phyloP scores from a whole-genome alignment of 2,329 filamentous ascomycete species.

The Pleomassaria siparia region DNA sequence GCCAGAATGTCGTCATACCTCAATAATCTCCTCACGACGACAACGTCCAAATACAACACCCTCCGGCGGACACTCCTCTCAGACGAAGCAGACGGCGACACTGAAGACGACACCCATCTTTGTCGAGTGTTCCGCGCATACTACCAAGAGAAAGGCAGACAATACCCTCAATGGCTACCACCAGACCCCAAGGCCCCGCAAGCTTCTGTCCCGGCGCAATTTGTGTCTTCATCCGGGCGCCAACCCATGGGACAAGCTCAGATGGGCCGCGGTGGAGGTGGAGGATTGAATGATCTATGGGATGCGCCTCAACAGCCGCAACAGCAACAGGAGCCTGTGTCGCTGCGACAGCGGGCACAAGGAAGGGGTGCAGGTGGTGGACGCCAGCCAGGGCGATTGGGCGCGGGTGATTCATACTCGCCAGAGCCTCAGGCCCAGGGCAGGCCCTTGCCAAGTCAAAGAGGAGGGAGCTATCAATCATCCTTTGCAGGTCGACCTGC shows the following conservation, averaged over 20 bases:
- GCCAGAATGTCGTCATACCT: conserved; percentile 68
- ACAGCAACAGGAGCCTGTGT: conserved; percentile 44
- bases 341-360: conserved; percentile 46
- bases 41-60: conserved; percentile 59
- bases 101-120: conserved; percentile 88
- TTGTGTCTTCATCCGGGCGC: conserved; percentile 51
- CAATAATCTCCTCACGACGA: conserved; percentile 66
- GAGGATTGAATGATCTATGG: conserved; percentile 62
- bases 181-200: conserved; percentile 79
- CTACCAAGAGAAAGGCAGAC: conserved; percentile 83
- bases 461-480: conserved; percentile 71
- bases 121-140: conserved; percentile 90
- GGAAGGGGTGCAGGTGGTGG: conserved; percentile 46
- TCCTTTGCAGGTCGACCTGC: conserved; percentile 36
- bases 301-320: conserved; percentile 46
- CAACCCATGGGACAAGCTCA: conserved; percentile 31
- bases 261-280: conserved; percentile 44
- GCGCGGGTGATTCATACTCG: conserved; percentile 33
- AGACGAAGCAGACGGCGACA: conserved; percentile 56
- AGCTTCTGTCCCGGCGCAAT: conserved; percentile 52
- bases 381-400: conserved; percentile 25
- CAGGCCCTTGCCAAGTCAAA: conserved; percentile 70
- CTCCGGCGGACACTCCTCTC: conserved; percentile 68
- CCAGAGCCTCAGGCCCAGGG: conserved; percentile 45
- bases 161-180: conserved; percentile 84